Percentiles rank a stretch among this genome's conserved stretches.
Conservation (phyloP, 2,329 filamentous ascomycete species). For the Penicillium sp. region DNA sequence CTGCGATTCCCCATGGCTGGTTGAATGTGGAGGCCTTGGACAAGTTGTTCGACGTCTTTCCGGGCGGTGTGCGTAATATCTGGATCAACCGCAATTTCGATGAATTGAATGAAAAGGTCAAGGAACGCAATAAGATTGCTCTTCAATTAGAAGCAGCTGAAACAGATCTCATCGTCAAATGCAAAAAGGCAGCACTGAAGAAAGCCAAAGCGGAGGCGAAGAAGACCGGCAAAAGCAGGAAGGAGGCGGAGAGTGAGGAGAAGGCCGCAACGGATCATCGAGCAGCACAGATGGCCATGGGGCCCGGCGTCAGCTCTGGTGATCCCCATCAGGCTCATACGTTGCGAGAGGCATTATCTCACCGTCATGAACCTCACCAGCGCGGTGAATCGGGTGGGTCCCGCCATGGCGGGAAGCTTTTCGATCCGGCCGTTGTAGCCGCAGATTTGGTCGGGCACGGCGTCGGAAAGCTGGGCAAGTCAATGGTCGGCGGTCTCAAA, state of each 20-base stretch:
- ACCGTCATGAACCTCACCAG: constrained; percentile 9
- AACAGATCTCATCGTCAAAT: constrained; percentile 72
- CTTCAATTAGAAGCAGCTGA: constrained; percentile 70
- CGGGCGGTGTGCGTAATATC: constrained; percentile 87
- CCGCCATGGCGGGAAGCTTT: constrained; percentile 17
- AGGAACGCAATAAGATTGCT: constrained; percentile 66
- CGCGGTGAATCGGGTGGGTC: constrained; percentile 14
- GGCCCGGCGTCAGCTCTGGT: constrained; percentile 50
- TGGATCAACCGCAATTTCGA: constrained; percentile 94
- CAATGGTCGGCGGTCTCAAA: constrained; percentile 40
- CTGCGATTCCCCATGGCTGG: constrained; percentile 86
- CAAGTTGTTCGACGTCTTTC: constrained; percentile 89
- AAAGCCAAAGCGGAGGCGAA: constrained; percentile 59
- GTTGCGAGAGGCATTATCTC: constrained; percentile 41
- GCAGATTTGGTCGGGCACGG: constrained; percentile 49
- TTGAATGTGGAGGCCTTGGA: constrained; percentile 73
- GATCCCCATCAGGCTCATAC: constrained; percentile 53
- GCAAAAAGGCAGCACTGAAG: constrained; percentile 74
- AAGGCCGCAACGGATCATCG: constrained; percentile 48
- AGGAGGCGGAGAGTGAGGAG: constrained; percentile 35
- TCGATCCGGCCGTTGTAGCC: constrained; percentile 46
- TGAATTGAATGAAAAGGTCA: constrained; percentile 75
- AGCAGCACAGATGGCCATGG: constrained; percentile 42
- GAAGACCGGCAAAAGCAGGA: constrained; percentile 46
- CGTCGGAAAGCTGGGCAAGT: constrained; percentile 41